Percentiles rank a stretch among this genome's conserved stretches.
Evolutionary conservation across 352 stramenopile species (phyloP).

Genomic region (Globisporangium emineosum): DNA sequence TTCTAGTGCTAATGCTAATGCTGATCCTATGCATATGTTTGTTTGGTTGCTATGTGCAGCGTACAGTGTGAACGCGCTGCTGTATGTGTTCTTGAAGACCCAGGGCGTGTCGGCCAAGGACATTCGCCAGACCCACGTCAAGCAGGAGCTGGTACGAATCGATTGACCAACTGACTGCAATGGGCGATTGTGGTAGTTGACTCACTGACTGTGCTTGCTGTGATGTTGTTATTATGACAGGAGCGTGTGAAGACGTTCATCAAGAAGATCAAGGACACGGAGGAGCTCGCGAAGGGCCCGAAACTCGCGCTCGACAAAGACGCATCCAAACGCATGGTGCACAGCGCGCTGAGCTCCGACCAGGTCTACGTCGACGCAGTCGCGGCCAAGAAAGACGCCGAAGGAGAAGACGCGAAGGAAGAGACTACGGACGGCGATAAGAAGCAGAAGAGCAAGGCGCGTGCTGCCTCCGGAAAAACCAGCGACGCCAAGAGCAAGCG

Average conservation of each 20-base stretch:
- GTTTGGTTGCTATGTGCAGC: constrained; percentile 30
- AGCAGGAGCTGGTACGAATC: constrained; percentile 71
- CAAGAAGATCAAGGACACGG: constrained; percentile 89
- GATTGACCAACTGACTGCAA: neutral
- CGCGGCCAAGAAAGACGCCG: constrained; percentile 42
- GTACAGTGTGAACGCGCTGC: constrained; percentile 83
- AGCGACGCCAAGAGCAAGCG: constrained; percentile 44
- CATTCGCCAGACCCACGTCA: constrained; percentile 87
- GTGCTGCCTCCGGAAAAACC: constrained; percentile 41
- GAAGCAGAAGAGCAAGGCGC: constrained; percentile 36
- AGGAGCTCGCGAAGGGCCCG: constrained; percentile 75
- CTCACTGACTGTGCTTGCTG: constrained; percentile 4
- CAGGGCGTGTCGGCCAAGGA: constrained; percentile 87
- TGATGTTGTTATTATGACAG: constrained; percentile 20
- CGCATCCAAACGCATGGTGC: constrained; percentile 77
- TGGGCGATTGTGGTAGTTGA: neutral
- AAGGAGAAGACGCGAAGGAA: constrained; percentile 34
- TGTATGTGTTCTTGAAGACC: constrained; percentile 87
- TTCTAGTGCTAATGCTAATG: neutral
- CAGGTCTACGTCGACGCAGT: constrained; percentile 80
- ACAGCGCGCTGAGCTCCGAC: constrained; percentile 81
- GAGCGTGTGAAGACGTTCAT: constrained; percentile 87
- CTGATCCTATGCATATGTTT: neutral
- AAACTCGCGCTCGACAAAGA: constrained; percentile 77
- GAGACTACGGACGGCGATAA: neutral